phyloP scores from a whole-genome alignment of 176 grass and related monocot species.

The Avena eriantha region DNA sequence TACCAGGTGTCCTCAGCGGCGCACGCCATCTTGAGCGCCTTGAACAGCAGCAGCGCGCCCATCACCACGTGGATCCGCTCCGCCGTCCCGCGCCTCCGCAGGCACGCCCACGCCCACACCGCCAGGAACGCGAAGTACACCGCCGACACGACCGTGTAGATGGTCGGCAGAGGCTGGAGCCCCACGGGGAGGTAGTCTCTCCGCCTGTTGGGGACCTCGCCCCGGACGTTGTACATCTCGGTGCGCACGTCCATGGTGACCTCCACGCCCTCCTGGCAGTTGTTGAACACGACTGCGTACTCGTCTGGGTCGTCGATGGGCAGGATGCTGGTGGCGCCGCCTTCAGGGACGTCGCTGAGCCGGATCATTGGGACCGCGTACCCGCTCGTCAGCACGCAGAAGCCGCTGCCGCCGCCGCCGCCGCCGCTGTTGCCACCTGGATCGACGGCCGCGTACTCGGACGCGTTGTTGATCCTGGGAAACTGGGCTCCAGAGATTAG shows the following conservation, averaged over 20 bases:
- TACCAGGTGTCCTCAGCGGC: constrained; percentile 71
- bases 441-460: constrained; percentile 42
- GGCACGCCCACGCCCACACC: constrained; percentile 52
- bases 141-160: constrained; percentile 55
- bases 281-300: constrained; percentile 71
- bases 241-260: constrained; percentile 69
- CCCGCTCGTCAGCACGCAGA: constrained; percentile 66
- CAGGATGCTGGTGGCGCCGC: constrained; percentile 39
- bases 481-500: constrained; percentile 53
- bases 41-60: constrained; percentile 76
- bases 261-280: constrained; percentile 59
- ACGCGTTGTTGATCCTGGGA: constrained; percentile 51
- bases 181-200: constrained; percentile 73
- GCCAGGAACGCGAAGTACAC: constrained; percentile 57
- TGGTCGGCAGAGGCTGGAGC: constrained; percentile 52
- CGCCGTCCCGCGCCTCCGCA: constrained; percentile 34
- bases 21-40: constrained; percentile 75
- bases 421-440: not conserved
- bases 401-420: constrained; percentile 1
- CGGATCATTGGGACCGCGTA: constrained; percentile 51
- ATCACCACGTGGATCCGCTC: constrained; percentile 65
- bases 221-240: constrained; percentile 68
- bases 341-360: constrained; percentile 49
- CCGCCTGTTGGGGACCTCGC: not conserved
- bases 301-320: constrained; percentile 45